Percentiles rank a stretch among this genome's conserved stretches.
phyloP scores from a whole-genome alignment of 257 asterid species.

The Verbascum thapsus region DNA sequence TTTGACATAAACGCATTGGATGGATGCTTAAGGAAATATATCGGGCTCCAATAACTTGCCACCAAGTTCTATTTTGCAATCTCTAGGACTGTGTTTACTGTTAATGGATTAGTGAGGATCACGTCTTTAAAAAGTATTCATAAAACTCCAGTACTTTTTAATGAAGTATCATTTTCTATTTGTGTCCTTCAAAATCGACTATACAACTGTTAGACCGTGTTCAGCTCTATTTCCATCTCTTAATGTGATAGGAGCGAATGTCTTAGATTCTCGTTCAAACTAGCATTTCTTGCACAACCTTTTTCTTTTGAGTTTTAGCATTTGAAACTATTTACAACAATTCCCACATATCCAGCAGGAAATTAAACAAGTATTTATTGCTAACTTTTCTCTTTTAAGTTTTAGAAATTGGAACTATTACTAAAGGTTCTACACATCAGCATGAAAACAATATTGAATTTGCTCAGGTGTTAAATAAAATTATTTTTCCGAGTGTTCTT shows the following conservation, averaged over 20 bases:
- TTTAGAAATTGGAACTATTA: no score
- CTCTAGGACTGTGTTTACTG: conserved; percentile 9
- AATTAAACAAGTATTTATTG: background rate
- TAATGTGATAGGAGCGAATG: background rate
- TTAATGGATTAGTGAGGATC: conserved; percentile 1
- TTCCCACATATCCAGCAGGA: conserved; percentile 5
- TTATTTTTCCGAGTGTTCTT: background rate
- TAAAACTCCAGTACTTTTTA: background rate
- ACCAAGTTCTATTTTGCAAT: conserved; percentile 4
- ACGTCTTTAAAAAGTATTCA: conserved; percentile 9
- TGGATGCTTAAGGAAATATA: conserved; percentile 7
- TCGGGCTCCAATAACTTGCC: conserved; percentile 1
- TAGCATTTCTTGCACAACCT: background rate
- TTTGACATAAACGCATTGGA: conserved; percentile 4
- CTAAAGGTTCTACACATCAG: background rate
- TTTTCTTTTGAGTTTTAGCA: background rate
- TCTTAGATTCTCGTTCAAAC: background rate
- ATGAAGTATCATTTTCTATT: background rate
- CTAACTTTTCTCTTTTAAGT: no score
- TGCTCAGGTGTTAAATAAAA: background rate
- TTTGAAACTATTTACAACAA: background rate
- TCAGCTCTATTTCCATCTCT: background rate
- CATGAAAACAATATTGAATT: conserved; percentile 2
- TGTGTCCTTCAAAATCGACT: conserved; percentile 3
- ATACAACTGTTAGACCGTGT: conserved; percentile 1